Evolutionary conservation across 805 yeast species (phyloP).

Genomic region (Saccharomycopsis vini): DNA sequence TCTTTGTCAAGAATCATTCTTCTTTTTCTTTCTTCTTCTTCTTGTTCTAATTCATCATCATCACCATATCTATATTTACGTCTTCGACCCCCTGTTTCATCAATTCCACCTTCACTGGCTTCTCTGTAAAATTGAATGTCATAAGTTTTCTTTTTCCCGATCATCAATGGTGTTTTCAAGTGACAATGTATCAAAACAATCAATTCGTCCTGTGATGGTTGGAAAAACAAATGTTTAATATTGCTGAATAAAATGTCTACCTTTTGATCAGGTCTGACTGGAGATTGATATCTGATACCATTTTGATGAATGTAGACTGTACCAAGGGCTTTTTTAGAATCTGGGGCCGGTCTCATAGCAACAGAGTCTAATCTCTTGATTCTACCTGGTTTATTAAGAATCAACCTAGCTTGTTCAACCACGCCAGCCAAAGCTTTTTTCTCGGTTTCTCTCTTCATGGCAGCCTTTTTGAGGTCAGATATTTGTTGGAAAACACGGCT

Average conservation of each 20-base stretch:
- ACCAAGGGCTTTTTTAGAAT: constrained; percentile 92
- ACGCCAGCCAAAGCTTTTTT: constrained; percentile 89
- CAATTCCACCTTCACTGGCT: constrained; percentile 91
- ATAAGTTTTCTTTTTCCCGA: constrained; percentile 90
- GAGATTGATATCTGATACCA: constrained; percentile 89
- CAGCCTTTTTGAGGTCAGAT: constrained; percentile 84
- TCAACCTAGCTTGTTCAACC: constrained; percentile 79
- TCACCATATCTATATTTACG: constrained; percentile 86
- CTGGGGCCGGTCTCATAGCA: constrained; percentile 91
- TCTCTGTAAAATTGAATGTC: constrained; percentile 96
- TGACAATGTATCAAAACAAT: constrained; percentile 89
- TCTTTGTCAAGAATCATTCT: constrained; percentile 87
- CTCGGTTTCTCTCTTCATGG: constrained; percentile 84
- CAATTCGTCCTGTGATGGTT: constrained; percentile 91
- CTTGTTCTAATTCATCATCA: constrained; percentile 97
- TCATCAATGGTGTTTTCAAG: constrained; percentile 84
- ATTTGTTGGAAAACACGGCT: constrained; percentile 82
- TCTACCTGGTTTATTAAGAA: constrained; percentile 76
- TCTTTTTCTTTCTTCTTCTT: constrained; percentile 94
- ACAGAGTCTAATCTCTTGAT: constrained; percentile 82
- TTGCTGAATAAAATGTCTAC: constrained; percentile 85
- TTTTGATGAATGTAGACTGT: constrained; percentile 86
- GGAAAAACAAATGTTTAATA: constrained; percentile 89
- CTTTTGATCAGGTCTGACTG: constrained; percentile 73
- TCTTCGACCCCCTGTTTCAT: constrained; percentile 92